These are phyloP conservation scores for Coemansia sp. DNA, from an alignment of 192 early-diverging fungal genomes.

Conservation along the genomic window DNA sequence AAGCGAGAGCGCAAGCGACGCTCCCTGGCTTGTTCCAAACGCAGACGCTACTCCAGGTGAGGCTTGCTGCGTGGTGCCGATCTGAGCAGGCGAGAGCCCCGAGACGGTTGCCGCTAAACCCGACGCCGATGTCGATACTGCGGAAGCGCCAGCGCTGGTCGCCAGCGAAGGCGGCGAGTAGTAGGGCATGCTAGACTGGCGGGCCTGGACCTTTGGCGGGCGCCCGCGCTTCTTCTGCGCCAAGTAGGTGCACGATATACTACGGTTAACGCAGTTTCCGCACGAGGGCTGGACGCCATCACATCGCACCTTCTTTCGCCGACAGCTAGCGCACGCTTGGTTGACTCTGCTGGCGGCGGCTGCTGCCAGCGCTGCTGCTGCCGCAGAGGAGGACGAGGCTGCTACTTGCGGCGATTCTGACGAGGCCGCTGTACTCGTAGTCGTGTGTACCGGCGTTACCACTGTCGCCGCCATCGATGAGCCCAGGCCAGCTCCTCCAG, in stretches of 20 bases:
- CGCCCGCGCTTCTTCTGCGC: constrained; percentile 55
- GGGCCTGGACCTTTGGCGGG: constrained; percentile 41
- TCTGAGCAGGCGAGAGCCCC: background rate
- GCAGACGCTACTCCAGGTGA: background rate
- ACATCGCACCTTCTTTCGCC: constrained; percentile 60
- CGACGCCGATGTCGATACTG: background rate
- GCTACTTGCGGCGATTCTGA: constrained; percentile 13
- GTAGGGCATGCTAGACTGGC: constrained; percentile 15
- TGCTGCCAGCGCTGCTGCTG: constrained; percentile 1
- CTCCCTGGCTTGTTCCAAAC: background rate
- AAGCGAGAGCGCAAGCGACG: background rate
- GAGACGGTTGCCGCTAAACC: background rate
- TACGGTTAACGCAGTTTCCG: constrained; percentile 50
- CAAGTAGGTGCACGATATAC: constrained; percentile 46
- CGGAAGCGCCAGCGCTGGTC: constrained; percentile 2
- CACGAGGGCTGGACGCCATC: constrained; percentile 58
- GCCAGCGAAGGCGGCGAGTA: constrained; percentile 5
- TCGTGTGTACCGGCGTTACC: background rate
- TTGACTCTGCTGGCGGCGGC: constrained; percentile 27
- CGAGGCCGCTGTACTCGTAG: background rate
- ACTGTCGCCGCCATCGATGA: background rate
- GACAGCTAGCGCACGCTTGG: constrained; percentile 58
- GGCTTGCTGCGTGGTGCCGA: background rate
- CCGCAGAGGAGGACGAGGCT: background rate
- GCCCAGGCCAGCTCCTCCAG: background rate